Percentiles rank a stretch among this genome's conserved stretches.
phyloP scores from a whole-genome alignment of 805 yeast species.

The Cyberlindnera mississippiensis region DNA sequence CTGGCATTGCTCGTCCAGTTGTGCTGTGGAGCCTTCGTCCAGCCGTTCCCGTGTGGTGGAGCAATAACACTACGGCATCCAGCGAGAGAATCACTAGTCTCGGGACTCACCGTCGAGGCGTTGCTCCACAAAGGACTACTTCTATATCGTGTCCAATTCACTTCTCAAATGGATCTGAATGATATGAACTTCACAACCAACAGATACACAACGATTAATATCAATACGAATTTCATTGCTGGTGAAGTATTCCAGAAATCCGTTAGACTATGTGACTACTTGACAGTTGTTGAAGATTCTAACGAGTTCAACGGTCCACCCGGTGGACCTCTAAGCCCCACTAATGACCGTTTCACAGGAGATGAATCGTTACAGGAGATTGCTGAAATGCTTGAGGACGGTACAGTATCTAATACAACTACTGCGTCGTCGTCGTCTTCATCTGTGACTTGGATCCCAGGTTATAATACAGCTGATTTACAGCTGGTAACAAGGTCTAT shows the following conservation, averaged over 20 bases:
- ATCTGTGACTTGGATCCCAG: conserved; percentile 2
- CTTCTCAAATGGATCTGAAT: neutral
- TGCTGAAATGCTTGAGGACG: neutral
- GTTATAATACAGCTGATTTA: conserved; percentile 1
- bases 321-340: conserved; percentile 1
- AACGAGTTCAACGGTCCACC: conserved; percentile 2
- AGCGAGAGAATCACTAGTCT: neutral
- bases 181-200: conserved; percentile 5
- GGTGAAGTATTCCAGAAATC: conserved; percentile 5
- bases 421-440: neutral
- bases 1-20: neutral
- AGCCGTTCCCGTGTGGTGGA: conserved; percentile 2
- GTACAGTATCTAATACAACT: neutral
- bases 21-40: neutral
- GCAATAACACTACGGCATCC: neutral
- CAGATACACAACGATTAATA: conserved; percentile 2
- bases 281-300: conserved; percentile 5
- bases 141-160: conserved; percentile 6
- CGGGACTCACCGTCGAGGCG: conserved; percentile 3
- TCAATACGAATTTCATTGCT: conserved; percentile 6
- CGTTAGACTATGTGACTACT: conserved; percentile 4
- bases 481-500: neutral
- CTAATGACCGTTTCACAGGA: conserved; percentile 2
- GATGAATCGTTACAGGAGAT: conserved; percentile 2
- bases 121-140: conserved; percentile 1